Conservation (phyloP, 257 asterid genomes). For the Forsythia suspensa region DNA sequence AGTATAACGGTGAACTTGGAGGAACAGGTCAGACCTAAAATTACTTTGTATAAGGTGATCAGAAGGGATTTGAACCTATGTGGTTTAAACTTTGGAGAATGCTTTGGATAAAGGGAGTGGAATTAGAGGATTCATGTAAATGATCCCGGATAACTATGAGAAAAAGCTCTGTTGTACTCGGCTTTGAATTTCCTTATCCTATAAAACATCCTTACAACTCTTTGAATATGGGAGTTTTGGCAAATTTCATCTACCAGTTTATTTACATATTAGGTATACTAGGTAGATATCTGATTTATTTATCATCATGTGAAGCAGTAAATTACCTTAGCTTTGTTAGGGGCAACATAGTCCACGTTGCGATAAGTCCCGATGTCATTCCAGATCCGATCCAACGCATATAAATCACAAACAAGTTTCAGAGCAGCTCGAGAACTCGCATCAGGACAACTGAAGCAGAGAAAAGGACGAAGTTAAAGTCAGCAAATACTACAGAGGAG, state of each 20-base stretch:
- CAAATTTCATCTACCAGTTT: too few relatives aligned
- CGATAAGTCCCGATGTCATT: constrained; percentile 95
- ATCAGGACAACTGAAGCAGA: constrained; percentile 74
- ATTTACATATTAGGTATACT: neutral
- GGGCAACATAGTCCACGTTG: constrained; percentile 94
- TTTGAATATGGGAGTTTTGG: neutral
- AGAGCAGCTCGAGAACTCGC: constrained; percentile 64
- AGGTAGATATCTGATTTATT: neutral
- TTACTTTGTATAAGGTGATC: neutral
- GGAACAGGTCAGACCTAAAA: too few relatives aligned
- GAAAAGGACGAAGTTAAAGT: constrained; percentile 10
- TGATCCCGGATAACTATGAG: neutral
- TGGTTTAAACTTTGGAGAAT: neutral
- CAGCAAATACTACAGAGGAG: constrained; percentile 8
- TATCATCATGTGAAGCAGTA: constrained; percentile 4
- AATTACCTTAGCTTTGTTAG: constrained; percentile 95
- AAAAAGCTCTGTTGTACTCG: neutral
- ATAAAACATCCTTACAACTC: neutral
- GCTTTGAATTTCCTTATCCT: neutral
- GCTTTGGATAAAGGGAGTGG: neutral
- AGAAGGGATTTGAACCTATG: neutral
- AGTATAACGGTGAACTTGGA: neutral
- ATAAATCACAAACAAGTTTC: constrained; percentile 88
- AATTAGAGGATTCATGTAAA: neutral
- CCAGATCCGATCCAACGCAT: constrained; percentile 96